phyloP scores from a whole-genome alignment of 139 green algal species.

The Chlorella sp. region DNA sequence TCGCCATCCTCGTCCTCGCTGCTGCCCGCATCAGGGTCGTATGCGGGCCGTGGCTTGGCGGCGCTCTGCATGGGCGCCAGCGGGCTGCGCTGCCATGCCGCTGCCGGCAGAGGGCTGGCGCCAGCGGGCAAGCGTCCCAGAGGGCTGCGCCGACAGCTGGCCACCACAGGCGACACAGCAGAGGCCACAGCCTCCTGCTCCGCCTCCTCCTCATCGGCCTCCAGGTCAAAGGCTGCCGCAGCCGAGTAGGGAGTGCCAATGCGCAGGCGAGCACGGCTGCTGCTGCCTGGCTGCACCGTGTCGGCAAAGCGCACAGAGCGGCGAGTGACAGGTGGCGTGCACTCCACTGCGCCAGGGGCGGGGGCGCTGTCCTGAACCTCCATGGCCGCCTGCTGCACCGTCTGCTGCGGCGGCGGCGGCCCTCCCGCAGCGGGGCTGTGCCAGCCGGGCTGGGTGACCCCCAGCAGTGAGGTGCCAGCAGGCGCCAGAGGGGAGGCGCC shows the following conservation, averaged over 20 bases:
- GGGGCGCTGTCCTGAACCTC: not conserved
- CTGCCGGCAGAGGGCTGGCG: not conserved
- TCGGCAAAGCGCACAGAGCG: constrained; percentile 33
- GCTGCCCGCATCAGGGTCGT: not conserved
- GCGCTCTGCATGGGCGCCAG: constrained; percentile 21
- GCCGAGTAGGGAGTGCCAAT: constrained; percentile 13
- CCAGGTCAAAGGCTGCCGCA: not conserved
- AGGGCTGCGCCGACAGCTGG: constrained; percentile 5
- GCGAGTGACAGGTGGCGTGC: constrained; percentile 9
- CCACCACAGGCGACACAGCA: constrained; percentile 8
- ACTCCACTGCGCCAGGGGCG: not conserved
- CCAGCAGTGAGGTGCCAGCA: not conserved
- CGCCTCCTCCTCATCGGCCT: not conserved
- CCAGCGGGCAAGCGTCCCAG: not conserved
- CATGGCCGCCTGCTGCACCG: not conserved
- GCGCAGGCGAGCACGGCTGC: not conserved
- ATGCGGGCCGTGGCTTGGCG: not conserved
- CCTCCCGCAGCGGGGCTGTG: not conserved
- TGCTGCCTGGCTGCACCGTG: not conserved
- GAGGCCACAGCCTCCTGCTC: not conserved
- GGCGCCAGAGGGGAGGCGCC: not conserved
- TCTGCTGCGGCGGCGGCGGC: not conserved
- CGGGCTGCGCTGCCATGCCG: constrained; percentile 1
- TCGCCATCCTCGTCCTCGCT: constrained; percentile 10
- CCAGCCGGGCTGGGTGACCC: not conserved